Evolutionary conservation across 202 grass and related monocot genomes (phyloP), one percentile per base, ranked within the genome.

Genomic region (Schoenoplectus triqueter): DNA sequence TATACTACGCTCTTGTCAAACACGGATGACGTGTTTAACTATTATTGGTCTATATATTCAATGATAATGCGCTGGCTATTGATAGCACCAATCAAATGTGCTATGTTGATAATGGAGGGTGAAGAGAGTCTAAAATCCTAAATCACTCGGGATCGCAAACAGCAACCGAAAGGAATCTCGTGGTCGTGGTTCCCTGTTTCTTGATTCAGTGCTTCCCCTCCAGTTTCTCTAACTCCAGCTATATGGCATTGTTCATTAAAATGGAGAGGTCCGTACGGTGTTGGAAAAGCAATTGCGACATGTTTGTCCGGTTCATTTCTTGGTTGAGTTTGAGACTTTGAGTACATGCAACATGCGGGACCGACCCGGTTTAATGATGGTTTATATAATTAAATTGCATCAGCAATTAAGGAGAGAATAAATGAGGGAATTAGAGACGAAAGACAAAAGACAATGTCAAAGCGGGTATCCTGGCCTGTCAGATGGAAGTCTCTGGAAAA

Each of bases 301-400:
- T 9, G 20, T 66, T 66, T 66, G 66, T 69, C 66, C 40, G 40
- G 66, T 69, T 31, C 21, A 66, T 66, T 66, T 66, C 7, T 66
- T 8, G 6, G 18, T 20, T 49, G 47, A 31, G 31, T 31, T 31
- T 31, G 31, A 31, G 31, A 31, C 31, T 31, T 31, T 7, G 2
- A 49, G 47, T 4, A 3, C 47, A 49, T 49, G 6, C 14, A 14
- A 57, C 54, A 11, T 57, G 54, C 54, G 54, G 54, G 8, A 57
- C 54, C 54, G 14, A 31, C 14, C 59, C 59, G 45, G 45, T 47
- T 47, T 31, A 31, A 31, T 31, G 31, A 31, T 31, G 57, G 57
- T 61, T 60, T 17, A n/a, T 61, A 1, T 59, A 59, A 13, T 59
- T 61, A 31, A 31, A 31, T 31, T 31, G 31, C 57, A 42, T 72